A percentile compares a stretch with the other conserved stretches of the same genome.
These are phyloP conservation scores for Austroboletus niveus DNA, from an alignment of 1,284 basidiomycete genomes.

Conservation along the genomic window DNA sequence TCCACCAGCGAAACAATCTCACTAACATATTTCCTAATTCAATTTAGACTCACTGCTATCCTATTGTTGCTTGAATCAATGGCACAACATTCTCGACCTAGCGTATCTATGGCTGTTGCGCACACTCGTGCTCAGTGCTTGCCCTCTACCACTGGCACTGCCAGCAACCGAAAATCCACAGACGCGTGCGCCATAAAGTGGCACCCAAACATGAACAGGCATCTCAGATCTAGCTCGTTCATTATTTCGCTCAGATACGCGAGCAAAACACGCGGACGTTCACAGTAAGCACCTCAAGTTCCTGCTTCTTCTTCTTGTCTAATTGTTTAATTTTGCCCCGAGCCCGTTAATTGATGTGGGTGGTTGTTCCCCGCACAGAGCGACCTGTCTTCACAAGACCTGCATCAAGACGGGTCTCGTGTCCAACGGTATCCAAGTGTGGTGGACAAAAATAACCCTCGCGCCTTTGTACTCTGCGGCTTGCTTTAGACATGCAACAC, in stretches of 20 bases:
- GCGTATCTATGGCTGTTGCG: no score
- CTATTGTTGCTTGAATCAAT: no score
- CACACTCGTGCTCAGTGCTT: no score
- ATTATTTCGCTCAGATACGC: not conserved
- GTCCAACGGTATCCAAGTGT: slow-evolving; percentile 4
- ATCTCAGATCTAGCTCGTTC: slow-evolving; percentile 16
- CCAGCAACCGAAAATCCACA: no score
- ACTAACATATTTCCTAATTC: not conserved
- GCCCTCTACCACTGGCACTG: no score
- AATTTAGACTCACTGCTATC: not conserved
- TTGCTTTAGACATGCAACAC: no score
- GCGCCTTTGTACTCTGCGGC: not conserved
- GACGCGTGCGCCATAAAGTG: not conserved
- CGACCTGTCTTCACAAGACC: slow-evolving; percentile 14
- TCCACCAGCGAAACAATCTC: slow-evolving; percentile 1
- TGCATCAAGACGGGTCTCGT: slow-evolving; percentile 7
- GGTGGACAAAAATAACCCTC: not conserved
- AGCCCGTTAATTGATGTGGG: not conserved
- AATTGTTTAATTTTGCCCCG: not conserved
- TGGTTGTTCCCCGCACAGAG: not conserved
- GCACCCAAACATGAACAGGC: not conserved
- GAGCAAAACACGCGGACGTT: slow-evolving; percentile 8
- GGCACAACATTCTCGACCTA: no score
- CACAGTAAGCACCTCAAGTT: not conserved
- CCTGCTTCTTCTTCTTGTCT: no score